Evolutionary conservation across 2,329 filamentous ascomycete species (phyloP).

Genomic region (Fusarium beomiforme): DNA sequence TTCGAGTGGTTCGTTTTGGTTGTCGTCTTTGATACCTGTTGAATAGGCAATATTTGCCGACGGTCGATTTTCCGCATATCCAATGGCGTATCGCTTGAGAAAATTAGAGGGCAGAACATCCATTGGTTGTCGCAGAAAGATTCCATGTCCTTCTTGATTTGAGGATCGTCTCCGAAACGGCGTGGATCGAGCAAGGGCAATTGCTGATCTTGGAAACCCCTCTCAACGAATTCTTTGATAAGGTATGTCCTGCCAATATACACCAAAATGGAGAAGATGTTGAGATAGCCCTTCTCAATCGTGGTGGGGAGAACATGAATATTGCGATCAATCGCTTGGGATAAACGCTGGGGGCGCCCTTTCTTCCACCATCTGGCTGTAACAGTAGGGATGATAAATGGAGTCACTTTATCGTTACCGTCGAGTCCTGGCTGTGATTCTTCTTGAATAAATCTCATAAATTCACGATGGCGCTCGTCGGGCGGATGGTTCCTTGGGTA

Average conservation of each 20-base stretch:
- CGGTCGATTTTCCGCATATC: background rate
- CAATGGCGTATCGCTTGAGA: background rate
- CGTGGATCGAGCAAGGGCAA: slow-evolving; percentile 4
- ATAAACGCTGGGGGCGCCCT: background rate
- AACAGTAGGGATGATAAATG: background rate
- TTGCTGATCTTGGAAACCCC: background rate
- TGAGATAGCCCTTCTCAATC: slow-evolving; percentile 7
- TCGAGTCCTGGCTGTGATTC: background rate
- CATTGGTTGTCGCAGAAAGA: slow-evolving; percentile 12
- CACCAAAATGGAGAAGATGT: slow-evolving; percentile 27
- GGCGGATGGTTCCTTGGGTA: background rate
- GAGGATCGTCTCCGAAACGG: background rate
- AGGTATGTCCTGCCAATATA: background rate
- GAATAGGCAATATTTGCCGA: slow-evolving; percentile 22
- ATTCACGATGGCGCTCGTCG: slow-evolving; percentile 2
- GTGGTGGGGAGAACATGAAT: background rate
- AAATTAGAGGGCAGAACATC: slow-evolving; percentile 16
- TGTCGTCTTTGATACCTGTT: background rate
- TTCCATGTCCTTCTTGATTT: background rate
- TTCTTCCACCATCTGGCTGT: slow-evolving; percentile 2
- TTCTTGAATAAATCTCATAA: background rate
- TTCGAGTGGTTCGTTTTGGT: background rate
- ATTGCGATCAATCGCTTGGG: background rate
- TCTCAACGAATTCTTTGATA: background rate
- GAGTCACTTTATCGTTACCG: background rate